phyloP scores from a whole-genome alignment of 768 basidiomycete species.

The Podaxis pistillaris region DNA sequence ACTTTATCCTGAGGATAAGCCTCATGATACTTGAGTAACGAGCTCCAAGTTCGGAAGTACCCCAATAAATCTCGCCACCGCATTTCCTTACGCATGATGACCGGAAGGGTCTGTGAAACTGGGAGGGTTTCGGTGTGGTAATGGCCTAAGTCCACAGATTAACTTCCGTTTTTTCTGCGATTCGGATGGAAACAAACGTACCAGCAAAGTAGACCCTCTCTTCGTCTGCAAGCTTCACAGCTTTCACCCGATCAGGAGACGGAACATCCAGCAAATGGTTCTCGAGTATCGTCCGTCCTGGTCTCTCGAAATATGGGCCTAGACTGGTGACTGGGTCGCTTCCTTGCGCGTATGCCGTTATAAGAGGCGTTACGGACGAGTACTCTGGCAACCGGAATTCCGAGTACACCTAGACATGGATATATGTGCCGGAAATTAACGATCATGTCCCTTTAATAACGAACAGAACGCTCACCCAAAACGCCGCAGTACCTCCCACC shows the following conservation, averaged over 20 bases:
- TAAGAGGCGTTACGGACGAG: slow-evolving; percentile 55
- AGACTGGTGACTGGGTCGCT: slow-evolving; percentile 49
- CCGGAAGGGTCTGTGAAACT: slow-evolving; percentile 24
- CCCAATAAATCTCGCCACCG: slow-evolving; percentile 64
- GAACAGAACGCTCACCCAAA: slow-evolving; percentile 53
- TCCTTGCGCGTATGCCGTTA: slow-evolving; percentile 65
- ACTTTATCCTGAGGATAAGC: slow-evolving; percentile 53
- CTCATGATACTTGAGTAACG: slow-evolving; percentile 67
- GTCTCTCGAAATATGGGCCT: slow-evolving; percentile 78
- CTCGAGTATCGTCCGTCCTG: slow-evolving; percentile 75
- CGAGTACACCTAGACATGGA: slow-evolving; percentile 48
- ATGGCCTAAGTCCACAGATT: background rate
- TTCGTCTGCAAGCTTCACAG: slow-evolving; percentile 30
- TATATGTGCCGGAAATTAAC: background rate
- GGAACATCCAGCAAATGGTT: slow-evolving; percentile 70
- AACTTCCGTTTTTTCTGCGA: background rate
- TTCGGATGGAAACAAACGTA: slow-evolving; percentile 15
- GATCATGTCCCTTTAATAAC: background rate
- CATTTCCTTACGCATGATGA: slow-evolving; percentile 58
- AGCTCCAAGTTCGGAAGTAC: slow-evolving; percentile 72
- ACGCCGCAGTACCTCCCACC: slow-evolving; percentile 64
- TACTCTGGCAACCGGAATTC: slow-evolving; percentile 68
- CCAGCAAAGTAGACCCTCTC: slow-evolving; percentile 60
- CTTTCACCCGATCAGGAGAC: slow-evolving; percentile 35
- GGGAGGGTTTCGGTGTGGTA: slow-evolving; percentile 9